Evolutionary conservation across 495 filamentous ascomycete genomes (phyloP), one percentile per base, ranked within the genome.

Genomic region (Lasiosphaeria miniovina): DNA sequence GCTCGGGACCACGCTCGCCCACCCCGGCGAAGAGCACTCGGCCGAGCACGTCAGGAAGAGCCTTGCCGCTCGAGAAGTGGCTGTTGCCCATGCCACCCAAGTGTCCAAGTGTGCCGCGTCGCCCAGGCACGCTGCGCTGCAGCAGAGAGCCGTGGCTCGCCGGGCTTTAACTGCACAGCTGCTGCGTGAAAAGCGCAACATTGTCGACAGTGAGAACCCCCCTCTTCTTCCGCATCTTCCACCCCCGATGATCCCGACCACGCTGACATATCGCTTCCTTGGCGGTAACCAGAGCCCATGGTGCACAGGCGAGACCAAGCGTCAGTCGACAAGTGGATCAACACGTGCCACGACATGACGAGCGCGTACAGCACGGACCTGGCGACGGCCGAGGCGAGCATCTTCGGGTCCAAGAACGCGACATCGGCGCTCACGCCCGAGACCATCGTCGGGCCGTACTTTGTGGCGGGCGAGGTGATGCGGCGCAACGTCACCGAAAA

Each of bases 401-500:
- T 51, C 49, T 51, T 51, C 17, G 32, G n/a, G 7, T 51, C 49
- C 49, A 46, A 46, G 43, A 51, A 51, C 49, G 49, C 49, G 24
- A 51, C 49, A 10, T 32, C 49, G 17, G 49, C 49, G n/a, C 49
- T 51, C n/a, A 51, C 49, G 11, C 49, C 49, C 4, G 49, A 51
- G 49, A 51, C 49, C 12, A 51, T 51, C 17, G 33, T 51, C 49
- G 49, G 49, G 11, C 49, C 49, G 15, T 51, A 51, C 12, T 51
- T 72, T 40, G 66, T 75, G 34, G 60, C 60, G 24, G 74, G 74
- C 61, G 71, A 75, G 52, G 66, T 66, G 32, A 80, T 88, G 62
- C 83, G 85, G 46, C 48, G 70, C 41, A 74, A 86, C 61, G 63
- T 88, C 36, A 67, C 72, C 17, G 84, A 87, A 43, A 68, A 65